Base-by-base conservation (phyloP, 495 filamentous ascomycete genomes). In the Collariella sp. region DNA sequence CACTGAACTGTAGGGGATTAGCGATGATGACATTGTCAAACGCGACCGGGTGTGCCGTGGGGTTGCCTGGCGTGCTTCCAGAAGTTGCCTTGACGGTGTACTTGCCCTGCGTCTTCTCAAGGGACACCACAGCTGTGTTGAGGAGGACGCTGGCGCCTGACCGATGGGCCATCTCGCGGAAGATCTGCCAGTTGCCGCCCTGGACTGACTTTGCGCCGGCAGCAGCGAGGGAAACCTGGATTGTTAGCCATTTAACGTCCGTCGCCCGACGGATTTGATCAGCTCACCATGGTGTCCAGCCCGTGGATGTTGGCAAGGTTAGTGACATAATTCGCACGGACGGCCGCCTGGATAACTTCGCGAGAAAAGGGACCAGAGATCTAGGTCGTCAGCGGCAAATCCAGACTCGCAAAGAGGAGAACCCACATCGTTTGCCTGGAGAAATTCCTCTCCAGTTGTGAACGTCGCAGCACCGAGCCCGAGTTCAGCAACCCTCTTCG, bases 141-240 rank as follows among this genome's bases (percentile, higher is more conserved):
- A 94, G 70, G 4, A 69, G 67, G 5, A 89, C 50, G 6, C 76
- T 65, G 1, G 86, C 85, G 1, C 72, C 67, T 7, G 88, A 80
- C 5, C 73, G 69, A 34, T 82, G 73, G 11, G 89, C 70, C 87
- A 95, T 96, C 18, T 79, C 74, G 2, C 82, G 78, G 62, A 99
- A 99, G 39, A 97, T 96, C 64, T 82, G 84, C 91, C 90, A 99
- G 62, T 99, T 99, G 2, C 93, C 93, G 2, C 91, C 90, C 7
- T 81, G 70, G 7, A 98, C 78, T 5, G 83, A 70, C 60, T 90
- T 81, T 0, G 91, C 88, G 5, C 89, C 88, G 46, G 93, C 86
- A 0, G 89, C 83, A 1, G 91, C 87, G 88, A 97, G 88, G 2
- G 73, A 68, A 39, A 76, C 66, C 70, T 73, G 42, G 13, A 7